A percentile compares a stretch with the other conserved stretches of the same genome.
Evolutionary conservation across 805 yeast species (phyloP).

Genomic region (Zygoascus tannicola): DNA sequence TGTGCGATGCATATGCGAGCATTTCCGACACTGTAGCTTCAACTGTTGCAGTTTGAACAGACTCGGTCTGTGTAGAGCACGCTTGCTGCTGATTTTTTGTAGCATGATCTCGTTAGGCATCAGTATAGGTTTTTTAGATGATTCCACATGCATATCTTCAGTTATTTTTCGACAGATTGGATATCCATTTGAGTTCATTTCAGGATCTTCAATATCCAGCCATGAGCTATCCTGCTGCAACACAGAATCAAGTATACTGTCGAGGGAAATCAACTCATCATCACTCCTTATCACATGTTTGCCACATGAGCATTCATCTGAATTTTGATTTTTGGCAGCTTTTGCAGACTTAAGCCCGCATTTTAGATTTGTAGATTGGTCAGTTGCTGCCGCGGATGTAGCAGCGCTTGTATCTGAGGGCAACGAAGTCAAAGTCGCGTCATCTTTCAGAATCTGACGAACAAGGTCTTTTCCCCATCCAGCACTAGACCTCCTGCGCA

Average conservation of each 20-base stretch:
- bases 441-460: not conserved
- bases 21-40: slow-evolving; percentile 8
- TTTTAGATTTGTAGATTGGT: no score
- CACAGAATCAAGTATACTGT: not conserved
- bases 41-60: slow-evolving; percentile 10
- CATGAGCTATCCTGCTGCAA: not conserved
- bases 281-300: no score
- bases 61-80: slow-evolving; percentile 11
- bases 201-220: not conserved
- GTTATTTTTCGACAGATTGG: not conserved
- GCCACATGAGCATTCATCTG: no score
- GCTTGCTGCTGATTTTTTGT: slow-evolving; percentile 20
- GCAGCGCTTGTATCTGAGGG: no score
- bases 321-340: no score
- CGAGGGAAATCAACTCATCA: not conserved
- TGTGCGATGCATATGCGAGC: slow-evolving; percentile 4
- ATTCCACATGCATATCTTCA: not conserved
- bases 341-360: no score
- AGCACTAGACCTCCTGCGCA: no score
- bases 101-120: slow-evolving; percentile 24
- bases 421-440: no score
- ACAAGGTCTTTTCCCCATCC: not conserved
- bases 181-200: not conserved
- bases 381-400: no score
- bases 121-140: slow-evolving; percentile 12